Evolutionary conservation across 139 green algal species (phyloP).

Genomic region (Bryopsis sp.): DNA sequence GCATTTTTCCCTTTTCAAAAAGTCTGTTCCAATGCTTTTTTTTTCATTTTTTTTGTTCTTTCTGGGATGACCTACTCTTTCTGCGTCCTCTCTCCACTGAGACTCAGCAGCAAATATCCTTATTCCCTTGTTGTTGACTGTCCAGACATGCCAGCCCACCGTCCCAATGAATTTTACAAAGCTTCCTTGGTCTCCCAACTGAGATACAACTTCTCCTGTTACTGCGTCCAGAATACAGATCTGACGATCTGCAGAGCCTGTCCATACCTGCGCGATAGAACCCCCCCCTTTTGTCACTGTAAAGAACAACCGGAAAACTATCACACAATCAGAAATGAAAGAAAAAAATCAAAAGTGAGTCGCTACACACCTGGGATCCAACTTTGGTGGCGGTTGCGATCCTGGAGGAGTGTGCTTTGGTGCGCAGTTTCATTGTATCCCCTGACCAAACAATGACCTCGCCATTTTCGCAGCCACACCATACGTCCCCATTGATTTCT

Average conservation of each 20-base stretch:
- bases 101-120: no score
- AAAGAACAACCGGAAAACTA: not conserved
- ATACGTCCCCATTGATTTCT: not conserved
- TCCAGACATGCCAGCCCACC: not conserved
- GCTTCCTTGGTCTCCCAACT: not conserved
- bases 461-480: not conserved
- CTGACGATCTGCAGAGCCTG: not conserved
- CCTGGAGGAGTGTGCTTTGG: not conserved
- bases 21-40: no score
- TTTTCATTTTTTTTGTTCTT: no score
- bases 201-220: not conserved
- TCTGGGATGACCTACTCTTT: no score
- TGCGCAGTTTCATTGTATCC: not conserved
- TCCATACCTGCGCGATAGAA: not conserved
- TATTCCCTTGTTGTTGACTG: no score
- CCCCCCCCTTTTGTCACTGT: not conserved
- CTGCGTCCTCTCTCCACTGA: no score
- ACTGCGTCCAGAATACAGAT: not conserved
- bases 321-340: not conserved
- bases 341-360: not conserved
- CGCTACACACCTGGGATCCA: not conserved
- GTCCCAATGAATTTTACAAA: not conserved
- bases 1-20: no score
- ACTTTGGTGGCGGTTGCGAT: not conserved
- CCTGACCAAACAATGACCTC: not conserved